A percentile compares a stretch with the other conserved stretches of the same genome.
Evolutionary conservation across 768 basidiomycete genomes (phyloP).

Genomic region (Hortiboletus flavorubellus): DNA sequence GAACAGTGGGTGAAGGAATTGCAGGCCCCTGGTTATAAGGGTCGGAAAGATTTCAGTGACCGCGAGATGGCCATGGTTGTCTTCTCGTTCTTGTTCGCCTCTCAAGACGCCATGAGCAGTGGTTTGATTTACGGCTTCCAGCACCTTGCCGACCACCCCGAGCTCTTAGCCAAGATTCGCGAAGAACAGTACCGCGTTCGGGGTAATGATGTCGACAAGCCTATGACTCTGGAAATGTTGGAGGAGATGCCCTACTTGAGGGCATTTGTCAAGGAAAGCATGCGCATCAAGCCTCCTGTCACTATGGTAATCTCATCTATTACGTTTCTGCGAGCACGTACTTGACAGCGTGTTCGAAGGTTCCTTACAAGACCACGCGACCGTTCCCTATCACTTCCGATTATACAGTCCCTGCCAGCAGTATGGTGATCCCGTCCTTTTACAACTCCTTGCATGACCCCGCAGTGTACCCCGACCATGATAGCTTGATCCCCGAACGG

Average conservation of each 20-base stretch:
- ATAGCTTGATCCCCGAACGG: conserved; percentile 79
- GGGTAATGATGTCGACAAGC: conserved; percentile 68
- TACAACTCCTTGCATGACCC: conserved; percentile 93
- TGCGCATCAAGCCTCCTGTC: conserved; percentile 90
- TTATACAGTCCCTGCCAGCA: conserved; percentile 87
- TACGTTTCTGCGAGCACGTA: not conserved
- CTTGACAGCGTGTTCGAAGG: conserved; percentile 41
- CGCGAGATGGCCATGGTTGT: conserved; percentile 96
- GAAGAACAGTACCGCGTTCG: conserved; percentile 88
- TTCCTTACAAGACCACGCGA: conserved; percentile 89
- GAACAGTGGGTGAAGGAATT: conserved; percentile 88
- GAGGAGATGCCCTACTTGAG: conserved; percentile 92
- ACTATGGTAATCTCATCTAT: conserved; percentile 66
- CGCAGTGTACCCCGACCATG: conserved; percentile 82
- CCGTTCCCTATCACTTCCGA: conserved; percentile 89
- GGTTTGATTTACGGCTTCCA: conserved; percentile 96
- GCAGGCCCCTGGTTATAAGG: conserved; percentile 62
- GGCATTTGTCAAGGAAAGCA: conserved; percentile 91
- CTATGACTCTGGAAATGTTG: conserved; percentile 82
- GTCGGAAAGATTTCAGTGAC: conserved; percentile 84
- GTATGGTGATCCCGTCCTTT: conserved; percentile 94
- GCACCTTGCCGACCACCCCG: conserved; percentile 90
- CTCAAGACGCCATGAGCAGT: conserved; percentile 97
- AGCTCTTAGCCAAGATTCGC: conserved; percentile 81
- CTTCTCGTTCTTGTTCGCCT: conserved; percentile 94